Conservation (phyloP, 2,329 filamentous ascomycete species). For the Penicillium glabrum region DNA sequence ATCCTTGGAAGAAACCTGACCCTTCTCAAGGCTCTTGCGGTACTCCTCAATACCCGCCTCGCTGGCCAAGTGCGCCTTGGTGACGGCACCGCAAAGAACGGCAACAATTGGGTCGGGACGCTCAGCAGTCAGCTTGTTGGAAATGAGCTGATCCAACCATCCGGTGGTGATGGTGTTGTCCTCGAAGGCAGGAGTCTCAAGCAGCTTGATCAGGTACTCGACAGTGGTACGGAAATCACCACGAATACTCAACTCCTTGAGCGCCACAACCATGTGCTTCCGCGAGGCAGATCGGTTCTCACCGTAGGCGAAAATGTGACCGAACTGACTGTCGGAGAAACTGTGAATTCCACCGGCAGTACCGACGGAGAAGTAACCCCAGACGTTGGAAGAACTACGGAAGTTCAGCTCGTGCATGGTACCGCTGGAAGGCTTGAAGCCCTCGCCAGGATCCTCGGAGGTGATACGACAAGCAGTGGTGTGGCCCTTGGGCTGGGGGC, state of each 20-base stretch:
- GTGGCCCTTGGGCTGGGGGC: conserved; percentile 92
- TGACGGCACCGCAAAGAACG: conserved; percentile 92
- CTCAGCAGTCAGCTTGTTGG: conserved; percentile 95
- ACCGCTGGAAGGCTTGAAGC: conserved; percentile 98
- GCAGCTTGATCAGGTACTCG: conserved; percentile 97
- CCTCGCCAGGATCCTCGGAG: conserved; percentile 96
- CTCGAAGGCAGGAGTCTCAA: conserved; percentile 97
- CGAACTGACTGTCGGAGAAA: conserved; percentile 98
- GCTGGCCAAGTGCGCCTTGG: conserved; percentile 92
- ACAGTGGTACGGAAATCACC: conserved; percentile 99
- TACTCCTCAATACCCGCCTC: conserved; percentile 87
- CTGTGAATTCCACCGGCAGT: conserved; percentile 96
- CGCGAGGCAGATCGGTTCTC: conserved; percentile 94
- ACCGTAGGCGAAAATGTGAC: conserved; percentile 98
- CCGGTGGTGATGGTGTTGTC: conserved; percentile 99
- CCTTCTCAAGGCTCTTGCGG: conserved; percentile 85
- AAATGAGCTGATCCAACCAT: conserved; percentile 98
- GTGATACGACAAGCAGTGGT: conserved; percentile 99
- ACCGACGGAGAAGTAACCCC: conserved; percentile 99
- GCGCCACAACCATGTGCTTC: conserved; percentile 98
- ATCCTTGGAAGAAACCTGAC: conserved; percentile 94
- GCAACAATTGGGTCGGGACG: conserved; percentile 90
- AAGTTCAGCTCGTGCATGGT: conserved; percentile 99
- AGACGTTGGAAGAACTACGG: conserved; percentile 96
- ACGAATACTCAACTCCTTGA: conserved; percentile 99